Conservation (phyloP, 176 grass and related monocot genomes). For the Paspalum notatum region DNA sequence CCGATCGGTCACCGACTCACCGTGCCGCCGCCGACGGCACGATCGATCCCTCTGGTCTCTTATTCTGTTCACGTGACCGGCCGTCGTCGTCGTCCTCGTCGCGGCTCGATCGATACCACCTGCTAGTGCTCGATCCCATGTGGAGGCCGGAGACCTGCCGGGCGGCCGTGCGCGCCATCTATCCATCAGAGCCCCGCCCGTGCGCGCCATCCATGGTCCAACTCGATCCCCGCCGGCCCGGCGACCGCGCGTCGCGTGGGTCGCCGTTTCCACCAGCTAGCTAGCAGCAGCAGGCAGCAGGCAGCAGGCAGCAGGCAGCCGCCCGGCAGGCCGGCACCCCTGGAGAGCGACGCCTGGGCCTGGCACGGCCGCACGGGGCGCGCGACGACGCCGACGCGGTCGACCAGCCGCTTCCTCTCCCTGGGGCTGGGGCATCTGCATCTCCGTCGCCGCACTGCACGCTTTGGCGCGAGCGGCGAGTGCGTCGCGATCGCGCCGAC, state of each 20-base stretch:
- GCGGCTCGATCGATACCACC: not conserved
- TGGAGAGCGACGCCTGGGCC: constrained; percentile 13
- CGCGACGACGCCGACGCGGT: constrained; percentile 1
- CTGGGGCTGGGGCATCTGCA: not conserved
- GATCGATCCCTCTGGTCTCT: too few species aligned
- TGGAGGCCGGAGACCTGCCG: not conserved
- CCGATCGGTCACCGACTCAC: not conserved
- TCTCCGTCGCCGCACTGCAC: not conserved
- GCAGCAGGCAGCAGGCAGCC: not conserved
- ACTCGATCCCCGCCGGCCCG: too few species aligned
- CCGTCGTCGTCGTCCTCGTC: not conserved
- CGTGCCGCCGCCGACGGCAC: too few species aligned
- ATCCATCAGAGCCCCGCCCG: too few species aligned
- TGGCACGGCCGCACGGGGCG: not conserved
- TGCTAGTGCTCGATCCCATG: constrained; percentile 24
- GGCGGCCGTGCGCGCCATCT: not conserved
- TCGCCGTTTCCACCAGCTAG: constrained; percentile 26
- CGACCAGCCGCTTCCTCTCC: constrained; percentile 1
- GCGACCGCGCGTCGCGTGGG: not conserved
- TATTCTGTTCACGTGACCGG: constrained; percentile 27
- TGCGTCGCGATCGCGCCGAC: too few species aligned
- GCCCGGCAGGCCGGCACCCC: constrained; percentile 19
- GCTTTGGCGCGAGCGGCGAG: too few species aligned
- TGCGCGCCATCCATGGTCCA: too few species aligned
- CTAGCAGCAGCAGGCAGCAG: too few species aligned